Percentiles rank a stretch among this genome's conserved stretches.
Conservation (phyloP, 352 stramenopile genomes). For the Phytophthora vignae region DNA sequence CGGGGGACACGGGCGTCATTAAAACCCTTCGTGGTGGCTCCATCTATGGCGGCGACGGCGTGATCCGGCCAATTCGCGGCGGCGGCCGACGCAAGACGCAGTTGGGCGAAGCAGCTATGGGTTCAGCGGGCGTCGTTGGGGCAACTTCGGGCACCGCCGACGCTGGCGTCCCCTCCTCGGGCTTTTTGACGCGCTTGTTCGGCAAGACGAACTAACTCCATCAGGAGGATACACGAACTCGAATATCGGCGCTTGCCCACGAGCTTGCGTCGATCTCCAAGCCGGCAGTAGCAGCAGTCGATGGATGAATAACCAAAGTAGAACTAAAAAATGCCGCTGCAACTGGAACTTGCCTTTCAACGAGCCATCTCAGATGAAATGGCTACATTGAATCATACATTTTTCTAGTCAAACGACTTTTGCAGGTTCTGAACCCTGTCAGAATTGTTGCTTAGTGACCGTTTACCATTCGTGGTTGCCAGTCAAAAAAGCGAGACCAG, state of each 20-base stretch:
- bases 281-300: slow-evolving; percentile 7
- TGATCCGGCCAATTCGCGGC: slow-evolving; percentile 80
- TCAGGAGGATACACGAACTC: neutral
- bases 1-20: slow-evolving; percentile 48
- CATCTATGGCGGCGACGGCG: slow-evolving; percentile 68
- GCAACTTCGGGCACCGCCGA: slow-evolving; percentile 13
- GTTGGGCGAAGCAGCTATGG: slow-evolving; percentile 32
- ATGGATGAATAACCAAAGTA: slow-evolving; percentile 22
- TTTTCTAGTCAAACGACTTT: slow-evolving; percentile 23
- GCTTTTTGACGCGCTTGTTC: slow-evolving; percentile 66
- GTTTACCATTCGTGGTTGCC: slow-evolving; percentile 24
- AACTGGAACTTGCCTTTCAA: slow-evolving; percentile 19
- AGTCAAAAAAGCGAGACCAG: neutral
- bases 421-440: slow-evolving; percentile 14
- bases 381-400: slow-evolving; percentile 13
- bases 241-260: neutral
- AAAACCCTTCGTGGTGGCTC: slow-evolving; percentile 76
- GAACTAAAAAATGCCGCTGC: slow-evolving; percentile 15
- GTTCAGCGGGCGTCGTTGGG: slow-evolving; percentile 8
- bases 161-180: slow-evolving; percentile 33
- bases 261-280: neutral
- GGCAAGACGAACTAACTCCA: slow-evolving; percentile 49
- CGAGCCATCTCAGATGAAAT: slow-evolving; percentile 19
- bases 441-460: neutral
- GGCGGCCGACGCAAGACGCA: slow-evolving; percentile 71